Base-by-base conservation (phyloP, 1,284 basidiomycete species). In the Ustilago nuda region DNA sequence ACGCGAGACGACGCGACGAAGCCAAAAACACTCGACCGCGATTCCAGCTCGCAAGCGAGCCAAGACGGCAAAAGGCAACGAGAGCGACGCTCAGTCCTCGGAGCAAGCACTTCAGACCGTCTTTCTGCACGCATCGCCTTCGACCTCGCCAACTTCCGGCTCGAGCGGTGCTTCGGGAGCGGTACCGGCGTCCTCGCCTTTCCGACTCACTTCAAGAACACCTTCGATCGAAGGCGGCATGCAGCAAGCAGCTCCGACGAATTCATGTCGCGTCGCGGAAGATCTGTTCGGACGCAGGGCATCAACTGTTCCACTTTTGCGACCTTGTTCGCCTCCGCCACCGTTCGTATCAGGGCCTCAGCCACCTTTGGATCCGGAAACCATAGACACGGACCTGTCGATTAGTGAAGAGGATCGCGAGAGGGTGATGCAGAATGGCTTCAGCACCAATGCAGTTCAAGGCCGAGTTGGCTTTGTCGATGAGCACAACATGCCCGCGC, bases 41-140 rank as follows among this genome's bases (percentile, higher is more conserved):
- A 27, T 39, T 15, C 56, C 57, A 32, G 41, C 56, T 27, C 51
- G 39, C 19, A 67, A 69, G 54, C 56, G 53, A 30, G 46, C 43
- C 52, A 62, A 56, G 39, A 41, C 48, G 39, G 53, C 19, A n/a
- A 57, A 48, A 15, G 2, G 43, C 0, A 43, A 30, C 13, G 23
- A 50, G 19, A 15, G 19, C 37, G 59, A 68, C 43, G 19, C 48
- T 11, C 27, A n/a, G 4, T 6, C 36, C 4, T 32, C 56, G n/a
- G 71, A 51, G 6, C 45, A 67, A 19, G n/a, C 15, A 46, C 66
- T 73, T 36, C 50, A 69, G 53, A 66, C 72, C 5, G 67, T 75
- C 17, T 75, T 75, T 19, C 35, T 73, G 56, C 64, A 61, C 37
- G 56, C 64, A 1, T 72, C 70, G 13, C 61, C 64, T n/a, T 60